A percentile compares a stretch with the other conserved stretches of the same genome.
Evolutionary conservation across 2,329 filamentous ascomycete species (phyloP).

Genomic region (Xylariaceae sp.): DNA sequence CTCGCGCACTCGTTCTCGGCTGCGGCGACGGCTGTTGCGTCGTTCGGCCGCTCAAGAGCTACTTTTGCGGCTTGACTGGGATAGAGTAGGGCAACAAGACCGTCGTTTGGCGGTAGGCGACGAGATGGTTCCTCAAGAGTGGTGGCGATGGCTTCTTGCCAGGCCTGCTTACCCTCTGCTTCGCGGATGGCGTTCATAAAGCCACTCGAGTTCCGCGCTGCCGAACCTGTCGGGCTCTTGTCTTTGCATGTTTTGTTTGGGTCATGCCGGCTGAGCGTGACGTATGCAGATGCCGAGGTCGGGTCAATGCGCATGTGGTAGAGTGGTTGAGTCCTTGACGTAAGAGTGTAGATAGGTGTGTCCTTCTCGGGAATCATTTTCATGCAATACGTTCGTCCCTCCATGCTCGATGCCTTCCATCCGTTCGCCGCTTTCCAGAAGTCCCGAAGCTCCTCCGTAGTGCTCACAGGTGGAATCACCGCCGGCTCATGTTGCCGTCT

Average conservation of each 20-base stretch:
- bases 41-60: slow-evolving; percentile 57
- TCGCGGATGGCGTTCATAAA: slow-evolving; percentile 33
- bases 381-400: slow-evolving; percentile 58
- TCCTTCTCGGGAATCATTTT: slow-evolving; percentile 53
- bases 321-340: slow-evolving; percentile 54
- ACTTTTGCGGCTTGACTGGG: slow-evolving; percentile 61
- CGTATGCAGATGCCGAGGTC: slow-evolving; percentile 58
- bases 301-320: slow-evolving; percentile 64
- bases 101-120: slow-evolving; percentile 53
- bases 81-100: slow-evolving; percentile 65
- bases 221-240: slow-evolving; percentile 31
- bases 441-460: slow-evolving; percentile 58
- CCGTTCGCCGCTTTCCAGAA: slow-evolving; percentile 69
- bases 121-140: slow-evolving; percentile 54
- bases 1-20: slow-evolving; percentile 67
- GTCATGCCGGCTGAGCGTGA: slow-evolving; percentile 57
- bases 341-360: slow-evolving; percentile 63
- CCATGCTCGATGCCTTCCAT: slow-evolving; percentile 58
- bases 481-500: slow-evolving; percentile 40
- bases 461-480: slow-evolving; percentile 46
- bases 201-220: slow-evolving; percentile 14
- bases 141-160: slow-evolving; percentile 56
- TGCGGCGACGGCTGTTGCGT: slow-evolving; percentile 55
- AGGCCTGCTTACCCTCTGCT: slow-evolving; percentile 41
- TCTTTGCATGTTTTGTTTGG: slow-evolving; percentile 54